Evolutionary conservation across 768 basidiomycete species (phyloP).

Genomic region (Lactarius deliciosus): DNA sequence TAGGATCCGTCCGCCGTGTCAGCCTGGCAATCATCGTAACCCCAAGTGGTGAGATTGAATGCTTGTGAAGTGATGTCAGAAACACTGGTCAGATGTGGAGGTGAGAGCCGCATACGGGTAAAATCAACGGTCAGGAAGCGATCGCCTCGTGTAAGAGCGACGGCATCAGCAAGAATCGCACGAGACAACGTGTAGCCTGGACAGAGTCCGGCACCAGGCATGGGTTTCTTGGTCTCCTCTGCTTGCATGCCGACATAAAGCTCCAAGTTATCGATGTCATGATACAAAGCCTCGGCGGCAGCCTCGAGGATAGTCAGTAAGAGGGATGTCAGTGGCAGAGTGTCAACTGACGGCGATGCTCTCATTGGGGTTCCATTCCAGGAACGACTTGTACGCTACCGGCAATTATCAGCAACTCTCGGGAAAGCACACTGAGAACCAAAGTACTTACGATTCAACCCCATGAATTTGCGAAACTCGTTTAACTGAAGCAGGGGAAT

Average conservation of each 20-base stretch:
- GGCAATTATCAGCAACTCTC: background rate
- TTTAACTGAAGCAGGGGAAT: slow-evolving; percentile 25
- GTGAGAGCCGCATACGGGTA: slow-evolving; percentile 53
- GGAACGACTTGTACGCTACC: slow-evolving; percentile 28
- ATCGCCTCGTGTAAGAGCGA: slow-evolving; percentile 74
- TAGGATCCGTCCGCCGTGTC: slow-evolving; percentile 66
- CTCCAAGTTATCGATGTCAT: slow-evolving; percentile 75
- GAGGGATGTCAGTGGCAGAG: background rate
- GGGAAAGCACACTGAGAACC: background rate
- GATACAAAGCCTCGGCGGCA: slow-evolving; percentile 65
- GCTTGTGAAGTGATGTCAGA: slow-evolving; percentile 42
- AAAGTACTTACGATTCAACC: slow-evolving; percentile 53
- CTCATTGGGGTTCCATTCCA: slow-evolving; percentile 40
- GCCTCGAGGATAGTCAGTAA: slow-evolving; percentile 38
- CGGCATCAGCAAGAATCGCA: slow-evolving; percentile 80
- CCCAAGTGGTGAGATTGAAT: slow-evolving; percentile 76
- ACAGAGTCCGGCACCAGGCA: slow-evolving; percentile 72
- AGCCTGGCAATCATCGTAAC: slow-evolving; percentile 67
- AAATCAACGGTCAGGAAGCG: slow-evolving; percentile 75
- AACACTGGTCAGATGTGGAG: background rate
- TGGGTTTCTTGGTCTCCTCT: slow-evolving; percentile 64
- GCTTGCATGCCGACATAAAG: slow-evolving; percentile 57
- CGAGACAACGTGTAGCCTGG: slow-evolving; percentile 83
- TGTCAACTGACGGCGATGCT: slow-evolving; percentile 31
- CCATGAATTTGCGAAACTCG: slow-evolving; percentile 54